Evolutionary conservation across 345 rosid genomes (phyloP).

Genomic region (Gynandropsis gynandra): DNA sequence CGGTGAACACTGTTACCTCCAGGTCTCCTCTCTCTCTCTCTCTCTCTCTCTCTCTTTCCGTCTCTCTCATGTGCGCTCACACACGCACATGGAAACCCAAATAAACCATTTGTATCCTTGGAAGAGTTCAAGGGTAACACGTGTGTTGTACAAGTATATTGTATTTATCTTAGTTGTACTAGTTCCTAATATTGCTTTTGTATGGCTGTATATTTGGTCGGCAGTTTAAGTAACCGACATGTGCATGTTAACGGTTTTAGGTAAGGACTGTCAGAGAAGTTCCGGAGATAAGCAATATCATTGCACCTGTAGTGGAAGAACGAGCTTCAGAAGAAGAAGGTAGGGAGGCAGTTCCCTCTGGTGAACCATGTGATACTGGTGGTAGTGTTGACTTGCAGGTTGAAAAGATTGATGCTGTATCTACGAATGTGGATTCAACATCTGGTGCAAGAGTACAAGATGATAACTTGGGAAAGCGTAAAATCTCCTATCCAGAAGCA

Average conservation of each 20-base stretch:
- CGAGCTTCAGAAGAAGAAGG: constrained; percentile 34
- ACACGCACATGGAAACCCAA: neutral
- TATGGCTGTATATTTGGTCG: constrained; percentile 6
- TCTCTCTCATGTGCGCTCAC: constrained; percentile 18
- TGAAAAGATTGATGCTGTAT: constrained; percentile 33
- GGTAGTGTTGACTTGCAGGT: constrained; percentile 25
- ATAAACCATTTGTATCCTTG: constrained; percentile 8
- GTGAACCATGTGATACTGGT: constrained; percentile 25
- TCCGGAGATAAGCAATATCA: constrained; percentile 33
- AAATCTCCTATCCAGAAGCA: constrained; percentile 28
- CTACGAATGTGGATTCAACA: constrained; percentile 29
- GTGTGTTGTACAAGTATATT: neutral
- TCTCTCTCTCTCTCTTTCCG: too few species aligned
- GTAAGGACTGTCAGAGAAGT: constrained; percentile 43
- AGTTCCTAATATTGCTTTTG: constrained; percentile 13
- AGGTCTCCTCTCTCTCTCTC: too few species aligned
- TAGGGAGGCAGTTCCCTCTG: constrained; percentile 23
- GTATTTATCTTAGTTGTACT: constrained; percentile 10
- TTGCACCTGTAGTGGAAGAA: constrained; percentile 24
- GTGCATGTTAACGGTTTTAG: constrained; percentile 39
- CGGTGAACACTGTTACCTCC: constrained; percentile 72
- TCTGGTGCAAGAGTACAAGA: constrained; percentile 23
- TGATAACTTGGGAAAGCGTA: constrained; percentile 54
- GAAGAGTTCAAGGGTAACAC: constrained; percentile 14
- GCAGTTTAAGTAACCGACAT: constrained; percentile 20